Conservation (phyloP, 768 basidiomycete genomes). For the Ramaria rubella region DNA sequence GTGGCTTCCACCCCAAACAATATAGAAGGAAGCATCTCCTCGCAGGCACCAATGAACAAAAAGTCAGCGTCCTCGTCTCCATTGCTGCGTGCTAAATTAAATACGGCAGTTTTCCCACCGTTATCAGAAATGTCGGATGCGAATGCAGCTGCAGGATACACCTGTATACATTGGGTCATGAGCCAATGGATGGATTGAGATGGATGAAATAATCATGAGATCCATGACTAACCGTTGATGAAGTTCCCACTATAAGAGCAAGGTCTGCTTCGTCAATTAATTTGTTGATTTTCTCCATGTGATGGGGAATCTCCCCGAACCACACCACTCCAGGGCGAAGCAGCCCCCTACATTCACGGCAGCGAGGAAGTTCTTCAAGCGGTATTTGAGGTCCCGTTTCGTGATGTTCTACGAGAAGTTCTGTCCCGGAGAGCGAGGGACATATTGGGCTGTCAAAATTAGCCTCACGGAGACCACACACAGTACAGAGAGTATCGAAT, state of each 20-base stretch:
- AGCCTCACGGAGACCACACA: constrained; percentile 36
- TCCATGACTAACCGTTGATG: constrained; percentile 36
- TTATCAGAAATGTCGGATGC: constrained; percentile 26
- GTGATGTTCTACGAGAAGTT: constrained; percentile 29
- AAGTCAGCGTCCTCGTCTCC: constrained; percentile 42
- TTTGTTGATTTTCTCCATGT: constrained; percentile 34
- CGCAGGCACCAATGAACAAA: constrained; percentile 45
- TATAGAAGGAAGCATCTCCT: constrained; percentile 36
- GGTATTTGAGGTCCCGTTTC: constrained; percentile 33
- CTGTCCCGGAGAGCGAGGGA: constrained; percentile 38
- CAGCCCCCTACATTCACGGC: constrained; percentile 36
- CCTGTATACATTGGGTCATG: no score
- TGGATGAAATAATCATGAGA: background rate
- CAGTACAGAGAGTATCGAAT: constrained; percentile 47
- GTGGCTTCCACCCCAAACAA: background rate
- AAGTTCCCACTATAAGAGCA: constrained; percentile 50
- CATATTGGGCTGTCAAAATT: constrained; percentile 41
- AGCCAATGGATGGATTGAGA: background rate
- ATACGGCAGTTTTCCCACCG: constrained; percentile 36
- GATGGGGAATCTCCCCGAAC: constrained; percentile 44
- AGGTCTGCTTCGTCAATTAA: constrained; percentile 43
- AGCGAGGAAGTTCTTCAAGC: constrained; percentile 36
- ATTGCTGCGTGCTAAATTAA: constrained; percentile 31
- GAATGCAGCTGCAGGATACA: constrained; percentile 39
- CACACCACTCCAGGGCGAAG: constrained; percentile 51